Evolutionary conservation across 2,329 filamentous ascomycete species (phyloP).

Genomic region (Aspergillus alliaceus): DNA sequence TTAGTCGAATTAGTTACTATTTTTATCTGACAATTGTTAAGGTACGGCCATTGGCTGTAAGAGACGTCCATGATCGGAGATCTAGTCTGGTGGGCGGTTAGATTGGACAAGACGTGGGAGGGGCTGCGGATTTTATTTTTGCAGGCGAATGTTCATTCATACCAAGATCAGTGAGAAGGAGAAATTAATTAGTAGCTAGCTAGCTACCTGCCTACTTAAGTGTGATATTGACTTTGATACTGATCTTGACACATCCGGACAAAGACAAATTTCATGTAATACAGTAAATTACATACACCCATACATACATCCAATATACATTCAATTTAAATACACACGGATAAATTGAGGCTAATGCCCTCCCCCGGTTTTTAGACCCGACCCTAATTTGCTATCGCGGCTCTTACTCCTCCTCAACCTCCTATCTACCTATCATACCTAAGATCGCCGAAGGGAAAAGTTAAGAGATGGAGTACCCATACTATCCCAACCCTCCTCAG

Average conservation of each 20-base stretch:
- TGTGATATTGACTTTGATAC: too few relatives aligned
- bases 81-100: background rate
- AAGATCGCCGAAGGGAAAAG: background rate
- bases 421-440: too few relatives aligned
- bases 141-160: too few relatives aligned
- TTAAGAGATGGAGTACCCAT: slow-evolving; percentile 57
- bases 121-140: too few relatives aligned
- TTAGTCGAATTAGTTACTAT: background rate
- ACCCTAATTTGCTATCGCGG: background rate
- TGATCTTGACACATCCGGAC: too few relatives aligned
- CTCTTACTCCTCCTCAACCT: background rate
- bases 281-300: too few relatives aligned
- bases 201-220: too few relatives aligned
- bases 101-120: too few relatives aligned
- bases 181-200: too few relatives aligned
- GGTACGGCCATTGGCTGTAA: background rate
- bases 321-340: background rate
- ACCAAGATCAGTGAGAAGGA: too few relatives aligned
- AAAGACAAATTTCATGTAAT: too few relatives aligned
- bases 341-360: background rate
- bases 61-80: background rate
- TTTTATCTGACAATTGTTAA: background rate
- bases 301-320: too few relatives aligned
- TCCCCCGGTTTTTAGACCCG: background rate
- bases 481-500: slow-evolving; percentile 45